Evolutionary conservation across 208 protist genomes (phyloP), one percentile per base, ranked within the genome.

Genomic region (Herpetomonas tarakana): DNA sequence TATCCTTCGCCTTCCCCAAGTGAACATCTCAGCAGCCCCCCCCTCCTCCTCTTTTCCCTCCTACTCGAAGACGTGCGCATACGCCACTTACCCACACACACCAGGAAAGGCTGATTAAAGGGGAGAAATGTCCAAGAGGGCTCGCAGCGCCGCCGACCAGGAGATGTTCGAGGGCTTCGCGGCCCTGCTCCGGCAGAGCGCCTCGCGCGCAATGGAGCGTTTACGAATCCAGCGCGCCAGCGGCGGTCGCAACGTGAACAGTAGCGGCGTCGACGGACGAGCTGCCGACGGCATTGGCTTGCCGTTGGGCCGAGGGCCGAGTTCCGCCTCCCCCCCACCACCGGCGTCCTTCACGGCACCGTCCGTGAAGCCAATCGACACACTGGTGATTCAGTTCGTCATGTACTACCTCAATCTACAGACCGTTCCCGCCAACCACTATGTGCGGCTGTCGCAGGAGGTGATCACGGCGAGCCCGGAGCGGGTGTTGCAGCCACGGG

Each of bases 381-480:
- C 78, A 2, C 68, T 94, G 2, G 75, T 92, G 1, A 80, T 94
- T 52, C 78, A 80, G 16, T 94, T 82, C 62, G 75, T 70, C 39
- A 71, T 88, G 73, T 76, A 86, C 58, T 94, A 89, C 62, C 68
- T 94, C 25, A 74, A 86, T 51, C 56, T 75, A 22, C 65, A 58
- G 19, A 16, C 31, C 0, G 68, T 78, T 0, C 76, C 80, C 0
- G 9, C 68, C 0, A 75, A 68, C 38, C 84, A 88, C 46, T 92
- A 86, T 55, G 31, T 90, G n/a, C 65, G 75, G 0, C 77, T 91
- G n/a, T 81, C 88, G 4, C 82, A 88, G 49, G 76, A 79, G 18
- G 31, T 91, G 0, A 65, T 94, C 22, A 85, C 88, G 12, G 60
- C 69, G 25, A 76, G 77, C 11, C 68, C 80, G 28, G 84, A 91